Evolutionary conservation across 1,284 basidiomycete genomes (phyloP).

Genomic region (Apiotrichum laibachii): DNA sequence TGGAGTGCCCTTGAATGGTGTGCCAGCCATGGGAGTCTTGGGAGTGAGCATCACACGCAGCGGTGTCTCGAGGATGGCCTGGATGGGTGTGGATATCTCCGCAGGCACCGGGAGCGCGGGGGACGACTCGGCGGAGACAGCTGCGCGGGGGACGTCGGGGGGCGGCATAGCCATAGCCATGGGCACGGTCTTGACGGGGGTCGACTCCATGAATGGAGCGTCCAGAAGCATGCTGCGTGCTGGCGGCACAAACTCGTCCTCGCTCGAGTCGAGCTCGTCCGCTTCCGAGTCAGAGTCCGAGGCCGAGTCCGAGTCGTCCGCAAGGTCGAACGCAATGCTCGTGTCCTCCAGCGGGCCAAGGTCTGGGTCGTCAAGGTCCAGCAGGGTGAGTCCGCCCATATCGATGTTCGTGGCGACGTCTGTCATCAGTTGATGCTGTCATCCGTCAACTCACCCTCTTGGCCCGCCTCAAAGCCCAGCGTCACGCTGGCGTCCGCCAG

Average conservation of each 20-base stretch:
- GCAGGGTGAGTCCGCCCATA: slow-evolving; percentile 37
- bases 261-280: too few relatives aligned
- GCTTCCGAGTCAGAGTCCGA: too few relatives aligned
- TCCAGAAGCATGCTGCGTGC: too few relatives aligned
- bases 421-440: slow-evolving; percentile 5
- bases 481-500: slow-evolving; percentile 10
- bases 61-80: too few relatives aligned
- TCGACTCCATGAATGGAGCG: neutral
- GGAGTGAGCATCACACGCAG: too few relatives aligned
- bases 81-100: too few relatives aligned
- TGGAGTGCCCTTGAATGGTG: too few relatives aligned
- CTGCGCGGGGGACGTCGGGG: neutral
- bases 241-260: too few relatives aligned
- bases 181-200: too few relatives aligned
- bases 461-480: slow-evolving; percentile 12
- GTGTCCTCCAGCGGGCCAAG: slow-evolving; percentile 15
- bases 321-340: neutral
- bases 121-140: neutral
- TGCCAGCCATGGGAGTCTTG: too few relatives aligned
- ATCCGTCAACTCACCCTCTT: slow-evolving; percentile 14
- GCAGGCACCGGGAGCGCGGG: neutral
- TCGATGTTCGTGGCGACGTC: slow-evolving; percentile 26
- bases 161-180: neutral
- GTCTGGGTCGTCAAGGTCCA: slow-evolving; percentile 43
- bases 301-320: slow-evolving; percentile 4